These are phyloP conservation scores for Dictyostelium intermedium DNA, from an alignment of 78 protist genomes.

Conservation along the genomic window DNA sequence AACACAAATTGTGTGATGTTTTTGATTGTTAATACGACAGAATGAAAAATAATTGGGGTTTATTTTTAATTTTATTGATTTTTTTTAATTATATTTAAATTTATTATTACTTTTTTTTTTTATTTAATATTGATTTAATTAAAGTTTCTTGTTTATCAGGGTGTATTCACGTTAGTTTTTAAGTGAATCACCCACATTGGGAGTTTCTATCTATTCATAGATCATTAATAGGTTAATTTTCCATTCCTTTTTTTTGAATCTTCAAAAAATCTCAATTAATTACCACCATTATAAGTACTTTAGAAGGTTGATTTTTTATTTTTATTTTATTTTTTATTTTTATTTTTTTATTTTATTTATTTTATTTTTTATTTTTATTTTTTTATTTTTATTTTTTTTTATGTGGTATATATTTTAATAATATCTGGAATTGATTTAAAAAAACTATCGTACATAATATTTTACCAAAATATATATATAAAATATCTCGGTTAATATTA, in stretches of 20 bases:
- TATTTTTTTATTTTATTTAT: too few relatives aligned
- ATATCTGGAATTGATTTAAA: not conserved
- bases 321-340: too few relatives aligned
- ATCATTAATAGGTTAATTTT: not conserved
- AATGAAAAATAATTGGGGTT: not conserved
- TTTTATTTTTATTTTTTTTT: not conserved
- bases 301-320: not conserved
- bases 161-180: not conserved
- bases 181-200: not conserved
- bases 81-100: too few relatives aligned
- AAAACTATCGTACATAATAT: not conserved
- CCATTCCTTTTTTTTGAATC: not conserved
- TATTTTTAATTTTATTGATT: not conserved
- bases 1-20: not conserved
- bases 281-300: not conserved
- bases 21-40: not conserved
- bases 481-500: not conserved
- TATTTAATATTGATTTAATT: not conserved
- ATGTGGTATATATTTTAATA: not conserved
- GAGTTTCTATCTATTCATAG: not conserved
- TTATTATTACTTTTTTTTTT: not conserved
- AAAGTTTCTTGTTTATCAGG: not conserved
- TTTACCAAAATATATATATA: not conserved
- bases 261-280: not conserved
- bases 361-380: not conserved